Percentiles rank a stretch among this genome's conserved stretches.
Evolutionary conservation across 164 flowering plant genomes (phyloP).

Genomic region (Cinnamomum micranthum): DNA sequence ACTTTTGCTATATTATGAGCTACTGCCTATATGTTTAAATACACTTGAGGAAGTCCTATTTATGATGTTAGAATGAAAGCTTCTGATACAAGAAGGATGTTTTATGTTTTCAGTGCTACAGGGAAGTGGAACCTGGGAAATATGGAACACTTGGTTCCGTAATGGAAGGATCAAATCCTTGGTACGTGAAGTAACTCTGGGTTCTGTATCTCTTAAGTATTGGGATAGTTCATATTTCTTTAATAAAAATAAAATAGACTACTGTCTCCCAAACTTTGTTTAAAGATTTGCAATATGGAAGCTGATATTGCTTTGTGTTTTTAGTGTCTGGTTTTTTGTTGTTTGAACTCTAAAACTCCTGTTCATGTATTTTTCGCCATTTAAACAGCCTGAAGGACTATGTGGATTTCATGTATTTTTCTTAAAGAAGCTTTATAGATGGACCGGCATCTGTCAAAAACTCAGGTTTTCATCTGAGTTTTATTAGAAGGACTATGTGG

Average conservation of each 20-base stretch:
- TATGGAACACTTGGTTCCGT: slow-evolving; percentile 67
- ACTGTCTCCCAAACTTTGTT: neutral
- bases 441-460: neutral
- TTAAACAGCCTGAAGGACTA: neutral
- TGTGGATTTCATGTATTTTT: too few species aligned
- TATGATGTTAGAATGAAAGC: neutral
- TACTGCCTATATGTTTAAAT: neutral
- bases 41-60: neutral
- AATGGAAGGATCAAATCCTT: slow-evolving; percentile 65
- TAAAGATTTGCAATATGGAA: neutral
- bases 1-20: neutral
- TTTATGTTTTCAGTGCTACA: slow-evolving; percentile 50
- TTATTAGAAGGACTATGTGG: neutral
- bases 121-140: slow-evolving; percentile 54
- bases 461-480: neutral
- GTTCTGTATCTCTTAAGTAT: neutral
- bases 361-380: neutral
- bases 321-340: neutral
- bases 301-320: neutral
- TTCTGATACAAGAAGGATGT: neutral
- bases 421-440: neutral
- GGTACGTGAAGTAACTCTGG: slow-evolving; percentile 40
- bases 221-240: neutral
- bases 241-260: neutral
- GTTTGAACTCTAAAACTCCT: neutral